Base-by-base conservation (phyloP, 2,329 filamentous ascomycete genomes). In the Aspergillus sp. region DNA sequence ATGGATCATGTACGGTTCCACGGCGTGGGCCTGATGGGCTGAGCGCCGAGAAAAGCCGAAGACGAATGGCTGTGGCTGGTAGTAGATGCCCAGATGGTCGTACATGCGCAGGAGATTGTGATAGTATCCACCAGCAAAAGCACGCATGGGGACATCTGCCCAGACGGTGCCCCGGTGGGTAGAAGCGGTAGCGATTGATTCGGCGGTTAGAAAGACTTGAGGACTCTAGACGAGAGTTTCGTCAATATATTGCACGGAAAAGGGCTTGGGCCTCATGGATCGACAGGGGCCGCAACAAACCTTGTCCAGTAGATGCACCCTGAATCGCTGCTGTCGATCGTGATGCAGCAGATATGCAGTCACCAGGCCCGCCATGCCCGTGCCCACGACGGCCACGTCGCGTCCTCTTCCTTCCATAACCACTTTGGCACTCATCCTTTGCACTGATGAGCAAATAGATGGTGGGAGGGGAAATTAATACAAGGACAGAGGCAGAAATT, bases 51-150 rank as follows among this genome's bases (percentile, higher is more conserved):
- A 77, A 59, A 86, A 84, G 42, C 78, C 77, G 68, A 83, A 87
- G 46, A 59, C 46, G 63, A 87, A 86, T 14, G 75, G 77, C 55
- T 84, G 78, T 11, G 78, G 73, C 46, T 79, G 77, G 59, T 85
- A 83, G 6, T 72, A 71, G 12, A 87, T 75, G 2, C 75, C 78
- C 3, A 88, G 71, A 62, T 85, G 75, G 26, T 82, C 75, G 69
- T 87, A 87, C 80, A 88, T 83, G 24, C 77, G 75, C 62, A 78
- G 79, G 49, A 87, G 72, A 61, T 86, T 84, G 52, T 72, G 69
- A 65, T 87, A 87, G 69, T 84, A 87, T 22, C 80, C 79, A 11
- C 74, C 78, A 12, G 79, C 78, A 62, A 84, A 82, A 10, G 78
- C 79, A 55, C 81, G 79, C 81, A 84, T 84, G 32, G 81, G 81